These are phyloP conservation scores for Symbiotaphrina buchneri DNA, from an alignment of 495 filamentous ascomycete genomes.

Conservation along the genomic window DNA sequence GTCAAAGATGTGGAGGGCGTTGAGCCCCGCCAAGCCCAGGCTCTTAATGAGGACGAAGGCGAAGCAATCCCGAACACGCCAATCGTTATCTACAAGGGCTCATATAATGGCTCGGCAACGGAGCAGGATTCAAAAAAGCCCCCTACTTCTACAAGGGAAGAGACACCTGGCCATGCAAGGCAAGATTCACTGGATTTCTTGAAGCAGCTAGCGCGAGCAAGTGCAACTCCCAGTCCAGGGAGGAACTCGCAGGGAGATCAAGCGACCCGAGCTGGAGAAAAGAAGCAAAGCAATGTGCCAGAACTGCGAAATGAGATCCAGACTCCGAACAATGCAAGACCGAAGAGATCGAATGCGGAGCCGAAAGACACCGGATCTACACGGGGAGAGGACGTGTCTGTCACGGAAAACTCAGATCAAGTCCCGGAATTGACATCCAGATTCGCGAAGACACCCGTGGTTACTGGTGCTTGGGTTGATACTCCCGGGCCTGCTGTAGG, in stretches of 20 bases:
- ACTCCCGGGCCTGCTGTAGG: slow-evolving; percentile 11
- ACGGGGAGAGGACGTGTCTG: no score
- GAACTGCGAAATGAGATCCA: no score
- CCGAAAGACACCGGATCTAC: no score
- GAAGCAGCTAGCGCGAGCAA: slow-evolving; percentile 1
- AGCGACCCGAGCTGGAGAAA: no score
- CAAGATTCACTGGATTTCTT: neutral
- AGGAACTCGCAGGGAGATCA: no score
- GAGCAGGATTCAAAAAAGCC: slow-evolving; percentile 6
- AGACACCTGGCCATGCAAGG: neutral
- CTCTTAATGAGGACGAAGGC: slow-evolving; percentile 10
- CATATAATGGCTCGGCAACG: slow-evolving; percentile 5
- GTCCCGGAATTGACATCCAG: no score
- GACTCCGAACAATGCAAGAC: no score
- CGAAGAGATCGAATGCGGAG: no score
- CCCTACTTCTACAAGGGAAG: neutral
- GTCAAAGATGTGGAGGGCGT: no score
- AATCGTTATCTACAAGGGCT: slow-evolving; percentile 23
- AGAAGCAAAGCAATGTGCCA: no score
- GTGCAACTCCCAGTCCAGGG: no score
- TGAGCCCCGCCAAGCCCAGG: neutral
- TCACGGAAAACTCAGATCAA: no score
- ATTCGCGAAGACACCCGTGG: slow-evolving; percentile 18
- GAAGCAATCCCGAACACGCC: slow-evolving; percentile 27
- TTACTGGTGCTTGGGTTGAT: slow-evolving; percentile 24